Conservation (phyloP, 2,329 filamentous ascomycete species). For the Ascochyta clinopodiicola region DNA sequence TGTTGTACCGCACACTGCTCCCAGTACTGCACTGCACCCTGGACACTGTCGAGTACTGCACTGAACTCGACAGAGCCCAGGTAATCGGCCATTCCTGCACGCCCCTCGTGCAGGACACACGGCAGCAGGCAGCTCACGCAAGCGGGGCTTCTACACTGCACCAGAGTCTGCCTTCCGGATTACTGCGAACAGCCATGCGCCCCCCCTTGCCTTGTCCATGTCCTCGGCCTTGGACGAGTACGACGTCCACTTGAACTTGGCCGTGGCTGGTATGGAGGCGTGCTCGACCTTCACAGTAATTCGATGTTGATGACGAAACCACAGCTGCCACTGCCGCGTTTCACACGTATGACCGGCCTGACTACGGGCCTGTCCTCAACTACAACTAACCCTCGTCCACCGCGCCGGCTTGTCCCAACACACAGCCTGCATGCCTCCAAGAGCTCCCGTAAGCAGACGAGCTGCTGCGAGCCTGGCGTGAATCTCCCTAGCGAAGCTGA, state of each 20-base stretch:
- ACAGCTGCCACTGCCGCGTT: conserved; percentile 34
- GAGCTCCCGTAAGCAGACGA: conserved; percentile 29
- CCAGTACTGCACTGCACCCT: too few relatives aligned
- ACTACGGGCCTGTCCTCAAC: conserved; percentile 18
- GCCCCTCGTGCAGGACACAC: conserved; percentile 22
- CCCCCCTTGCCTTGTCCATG: conserved; percentile 19
- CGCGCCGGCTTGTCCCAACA: conserved; percentile 19
- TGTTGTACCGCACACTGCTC: background rate
- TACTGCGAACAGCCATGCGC: conserved; percentile 10
- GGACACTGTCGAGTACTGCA: too few relatives aligned
- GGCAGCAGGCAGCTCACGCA: conserved; percentile 13
- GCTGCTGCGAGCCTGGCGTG: conserved; percentile 15
- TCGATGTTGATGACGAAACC: conserved; percentile 20
- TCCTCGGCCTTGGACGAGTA: conserved; percentile 18
- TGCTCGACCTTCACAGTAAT: conserved; percentile 14
- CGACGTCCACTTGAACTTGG: conserved; percentile 5
- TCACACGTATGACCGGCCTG: conserved; percentile 33
- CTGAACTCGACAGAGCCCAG: conserved; percentile 2
- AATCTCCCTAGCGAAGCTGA: conserved; percentile 23
- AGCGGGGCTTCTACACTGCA: conserved; percentile 16
- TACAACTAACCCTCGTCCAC: background rate
- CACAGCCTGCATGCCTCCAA: conserved; percentile 14
- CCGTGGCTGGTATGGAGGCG: conserved; percentile 18
- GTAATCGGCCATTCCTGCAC: conserved; percentile 18
- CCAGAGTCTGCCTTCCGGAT: conserved; percentile 22